These are phyloP conservation scores for Ogataea thermomethanolica DNA, from an alignment of 805 yeast species.

Conservation along the genomic window DNA sequence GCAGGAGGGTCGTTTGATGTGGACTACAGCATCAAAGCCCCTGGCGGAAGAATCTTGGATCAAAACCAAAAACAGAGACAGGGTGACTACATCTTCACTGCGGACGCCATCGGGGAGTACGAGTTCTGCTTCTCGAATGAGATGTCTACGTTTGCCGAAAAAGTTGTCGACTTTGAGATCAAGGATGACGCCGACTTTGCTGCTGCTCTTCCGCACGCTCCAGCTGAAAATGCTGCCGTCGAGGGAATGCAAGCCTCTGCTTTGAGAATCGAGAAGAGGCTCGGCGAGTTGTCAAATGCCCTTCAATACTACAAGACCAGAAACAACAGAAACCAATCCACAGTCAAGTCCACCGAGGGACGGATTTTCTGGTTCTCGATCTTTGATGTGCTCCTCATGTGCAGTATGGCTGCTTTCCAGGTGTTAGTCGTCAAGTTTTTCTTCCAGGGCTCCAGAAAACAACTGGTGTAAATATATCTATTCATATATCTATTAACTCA, in stretches of 20 bases:
- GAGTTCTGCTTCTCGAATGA: slow-evolving; percentile 82
- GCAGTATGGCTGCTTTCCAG: slow-evolving; percentile 68
- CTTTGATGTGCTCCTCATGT: slow-evolving; percentile 60
- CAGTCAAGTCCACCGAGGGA: slow-evolving; percentile 61
- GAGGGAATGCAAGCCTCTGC: slow-evolving; percentile 55
- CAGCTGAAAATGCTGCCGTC: slow-evolving; percentile 51
- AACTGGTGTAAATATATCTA: slow-evolving; percentile 43
- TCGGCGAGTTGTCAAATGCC: slow-evolving; percentile 52
- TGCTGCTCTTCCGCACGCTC: slow-evolving; percentile 61
- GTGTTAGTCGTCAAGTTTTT: slow-evolving; percentile 64
- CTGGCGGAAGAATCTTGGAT: slow-evolving; percentile 51
- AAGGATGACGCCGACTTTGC: slow-evolving; percentile 50
- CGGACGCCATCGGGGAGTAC: slow-evolving; percentile 71
- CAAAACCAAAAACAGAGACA: slow-evolving; percentile 63
- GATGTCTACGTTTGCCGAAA: slow-evolving; percentile 78
- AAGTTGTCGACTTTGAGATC: slow-evolving; percentile 81
- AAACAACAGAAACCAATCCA: slow-evolving; percentile 85
- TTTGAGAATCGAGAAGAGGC: slow-evolving; percentile 54
- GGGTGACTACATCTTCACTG: slow-evolving; percentile 74
- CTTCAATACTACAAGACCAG: slow-evolving; percentile 85
- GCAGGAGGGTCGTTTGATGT: slow-evolving; percentile 78
- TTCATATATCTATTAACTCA: slow-evolving; percentile 7
- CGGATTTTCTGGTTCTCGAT: slow-evolving; percentile 65
- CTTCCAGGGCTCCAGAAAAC: slow-evolving; percentile 70
- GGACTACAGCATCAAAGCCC: slow-evolving; percentile 62